These are phyloP conservation scores for Sphagnum fallax DNA, from an alignment of 228 moss, liverwort and hornwort genomes.

Conservation along the genomic window DNA sequence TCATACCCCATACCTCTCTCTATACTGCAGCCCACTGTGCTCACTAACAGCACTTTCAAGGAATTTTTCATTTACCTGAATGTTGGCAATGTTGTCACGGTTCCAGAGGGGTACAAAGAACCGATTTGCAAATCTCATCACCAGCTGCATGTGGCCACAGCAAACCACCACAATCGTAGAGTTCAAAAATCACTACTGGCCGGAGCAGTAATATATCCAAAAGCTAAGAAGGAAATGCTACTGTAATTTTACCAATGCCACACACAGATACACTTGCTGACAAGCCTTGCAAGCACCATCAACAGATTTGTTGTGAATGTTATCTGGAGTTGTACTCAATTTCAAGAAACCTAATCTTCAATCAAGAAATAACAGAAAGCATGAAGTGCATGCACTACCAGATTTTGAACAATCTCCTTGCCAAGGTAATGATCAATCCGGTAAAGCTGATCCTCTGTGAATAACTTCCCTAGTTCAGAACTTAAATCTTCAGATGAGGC, in stretches of 20 bases:
- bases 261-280: too few species aligned
- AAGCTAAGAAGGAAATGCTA: too few species aligned
- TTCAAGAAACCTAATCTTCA: neutral
- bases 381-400: constrained; percentile 1
- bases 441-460: constrained; percentile 45
- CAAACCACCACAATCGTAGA: too few species aligned
- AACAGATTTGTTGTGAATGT: too few species aligned
- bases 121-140: constrained; percentile 54
- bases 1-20: too few species aligned
- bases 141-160: constrained; percentile 4
- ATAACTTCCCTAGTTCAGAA: constrained; percentile 27
- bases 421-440: constrained; percentile 54
- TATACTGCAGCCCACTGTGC: too few species aligned
- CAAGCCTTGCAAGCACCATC: too few species aligned
- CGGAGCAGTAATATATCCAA: too few species aligned
- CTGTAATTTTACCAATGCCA: too few species aligned
- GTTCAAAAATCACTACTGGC: too few species aligned
- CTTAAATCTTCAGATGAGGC: constrained; percentile 37
- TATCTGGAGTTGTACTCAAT: neutral
- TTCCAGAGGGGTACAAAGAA: constrained; percentile 49
- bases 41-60: too few species aligned
- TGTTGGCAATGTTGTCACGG: constrained; percentile 43
- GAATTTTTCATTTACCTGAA: constrained; percentile 8
- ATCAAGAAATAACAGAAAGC: neutral
- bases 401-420: constrained; percentile 53